A percentile compares a stretch with the other conserved stretches of the same genome.
phyloP scores from a whole-genome alignment of 257 asterid species.

The Capsicum baccatum region DNA sequence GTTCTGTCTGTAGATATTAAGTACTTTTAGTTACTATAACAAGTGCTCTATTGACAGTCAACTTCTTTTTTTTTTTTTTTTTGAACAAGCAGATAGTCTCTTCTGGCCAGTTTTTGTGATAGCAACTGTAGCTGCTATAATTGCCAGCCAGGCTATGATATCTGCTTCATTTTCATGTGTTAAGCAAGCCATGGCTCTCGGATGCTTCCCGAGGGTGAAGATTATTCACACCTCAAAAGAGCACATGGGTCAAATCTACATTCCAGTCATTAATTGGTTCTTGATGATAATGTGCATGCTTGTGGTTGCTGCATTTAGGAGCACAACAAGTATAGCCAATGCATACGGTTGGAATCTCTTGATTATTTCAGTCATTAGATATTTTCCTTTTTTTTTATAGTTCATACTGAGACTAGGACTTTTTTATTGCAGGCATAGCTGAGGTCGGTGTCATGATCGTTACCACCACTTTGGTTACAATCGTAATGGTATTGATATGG shows the following conservation, averaged over 20 bases:
- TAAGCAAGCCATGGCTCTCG: constrained; percentile 96
- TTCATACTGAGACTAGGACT: neutral
- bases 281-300: constrained; percentile 90
- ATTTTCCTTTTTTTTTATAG: neutral
- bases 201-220: constrained; percentile 96
- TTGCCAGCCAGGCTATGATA: constrained; percentile 99
- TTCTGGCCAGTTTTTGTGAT: constrained; percentile 91
- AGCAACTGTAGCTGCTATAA: constrained; percentile 91
- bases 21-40: neutral
- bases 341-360: constrained; percentile 68
- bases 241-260: constrained; percentile 91
- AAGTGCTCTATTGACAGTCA: constrained; percentile 31
- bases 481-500: constrained; percentile 95
- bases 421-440: constrained; percentile 70
- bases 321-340: constrained; percentile 85
- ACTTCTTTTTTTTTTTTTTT: constrained; percentile 10
- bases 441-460: constrained; percentile 98
- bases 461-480: constrained; percentile 81
- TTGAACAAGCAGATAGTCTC: constrained; percentile 56
- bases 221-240: constrained; percentile 88
- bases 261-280: constrained; percentile 92
- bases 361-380: neutral
- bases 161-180: constrained; percentile 96
- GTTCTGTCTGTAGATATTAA: neutral
- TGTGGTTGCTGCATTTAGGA: constrained; percentile 84